Base-by-base conservation (phyloP, 495 filamentous ascomycete genomes). In the Paragyromitra xinjiangensis region DNA sequence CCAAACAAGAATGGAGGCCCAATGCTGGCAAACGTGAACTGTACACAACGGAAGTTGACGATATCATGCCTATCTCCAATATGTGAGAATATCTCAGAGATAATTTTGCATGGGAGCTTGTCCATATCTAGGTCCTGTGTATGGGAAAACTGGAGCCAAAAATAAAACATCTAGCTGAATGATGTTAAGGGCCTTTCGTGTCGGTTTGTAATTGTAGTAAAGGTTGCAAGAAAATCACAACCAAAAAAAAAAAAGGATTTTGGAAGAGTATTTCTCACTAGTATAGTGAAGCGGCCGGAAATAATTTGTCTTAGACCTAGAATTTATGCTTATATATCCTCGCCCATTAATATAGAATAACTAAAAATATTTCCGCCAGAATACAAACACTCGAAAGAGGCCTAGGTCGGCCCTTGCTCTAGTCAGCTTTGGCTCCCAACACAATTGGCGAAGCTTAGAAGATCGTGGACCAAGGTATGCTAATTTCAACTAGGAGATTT, bases 71-170 rank as follows among this genome's bases (percentile, higher is more conserved):
- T 29, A 48, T 64, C 11, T 7, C 34, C 24, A 26, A 48, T 48
- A 24, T 64, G 40, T 6, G 62, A 64, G 39, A 64, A 64, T 64
- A 64, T 48, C 5, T 48, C 4, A 14, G 19, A 8, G 62, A 48
- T 48, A 7, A 9, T 45, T 48, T 64, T 40, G 62, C n/a, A 64
- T 26, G 62, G 14, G 19, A 64, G 40, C 24, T 45, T 64, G 11
- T 29, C 40, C 19, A 64, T 64, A 19, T 1, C 26, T 45, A 29
- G 8, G 6, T 16, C 14, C 1, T 7, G 22, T 64, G 62, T 26
- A 26, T 29, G n/a, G 7, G 39, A 5, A 29, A 26, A 16, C 11
- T 14, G 9, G 40, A 24, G 22, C 9, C 48, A 19, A 48, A 64
- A n/a, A 11, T 11, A 9, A n/a, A 3, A n/a, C 56, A 29, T 11